A percentile compares a stretch with the other conserved stretches of the same genome.
Conservation (phyloP, 2,329 filamentous ascomycete genomes). For the Alternaria longipes region DNA sequence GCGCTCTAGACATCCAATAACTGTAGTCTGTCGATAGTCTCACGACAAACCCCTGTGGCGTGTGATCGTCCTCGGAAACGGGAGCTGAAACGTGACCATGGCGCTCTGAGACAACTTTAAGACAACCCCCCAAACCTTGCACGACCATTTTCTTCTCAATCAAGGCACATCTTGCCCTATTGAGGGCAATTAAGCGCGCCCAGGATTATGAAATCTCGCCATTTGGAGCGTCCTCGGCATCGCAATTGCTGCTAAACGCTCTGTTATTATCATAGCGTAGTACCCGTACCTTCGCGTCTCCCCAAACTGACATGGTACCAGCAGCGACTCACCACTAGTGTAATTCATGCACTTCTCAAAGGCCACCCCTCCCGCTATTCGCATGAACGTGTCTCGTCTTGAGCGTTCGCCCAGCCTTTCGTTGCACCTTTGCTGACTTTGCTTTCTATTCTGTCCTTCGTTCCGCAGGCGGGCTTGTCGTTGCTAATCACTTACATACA, state of each 20-base stretch:
- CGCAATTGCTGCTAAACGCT: conserved; percentile 37
- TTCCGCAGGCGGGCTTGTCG: conserved; percentile 50
- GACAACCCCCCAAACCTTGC: conserved; percentile 37
- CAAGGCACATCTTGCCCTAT: conserved; percentile 24
- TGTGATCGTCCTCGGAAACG: conserved; percentile 39
- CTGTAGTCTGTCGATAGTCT: conserved; percentile 28
- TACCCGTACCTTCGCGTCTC: conserved; percentile 31
- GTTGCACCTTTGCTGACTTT: conserved; percentile 44
- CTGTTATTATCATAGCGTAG: conserved; percentile 29
- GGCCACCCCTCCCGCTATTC: conserved; percentile 40
- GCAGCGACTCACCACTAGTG: conserved; percentile 46
- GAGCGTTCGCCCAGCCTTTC: conserved; percentile 48
- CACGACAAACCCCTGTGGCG: conserved; percentile 39
- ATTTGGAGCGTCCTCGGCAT: conserved; percentile 20
- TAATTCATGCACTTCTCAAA: conserved; percentile 51
- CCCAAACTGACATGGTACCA: conserved; percentile 51
- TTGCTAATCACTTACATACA: conserved; percentile 47
- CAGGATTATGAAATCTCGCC: conserved; percentile 25
- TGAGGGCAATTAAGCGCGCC: conserved; percentile 29
- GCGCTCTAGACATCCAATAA: conserved; percentile 21
- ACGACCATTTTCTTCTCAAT: conserved; percentile 34
- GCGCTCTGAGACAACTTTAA: conserved; percentile 49
- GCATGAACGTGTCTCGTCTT: conserved; percentile 48
- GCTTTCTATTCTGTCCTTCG: conserved; percentile 44
- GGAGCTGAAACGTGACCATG: conserved; percentile 46